Evolutionary conservation across 345 rosid genomes (phyloP), one percentile per base, ranked within the genome.

Genomic region (Melastoma malabathricum): DNA sequence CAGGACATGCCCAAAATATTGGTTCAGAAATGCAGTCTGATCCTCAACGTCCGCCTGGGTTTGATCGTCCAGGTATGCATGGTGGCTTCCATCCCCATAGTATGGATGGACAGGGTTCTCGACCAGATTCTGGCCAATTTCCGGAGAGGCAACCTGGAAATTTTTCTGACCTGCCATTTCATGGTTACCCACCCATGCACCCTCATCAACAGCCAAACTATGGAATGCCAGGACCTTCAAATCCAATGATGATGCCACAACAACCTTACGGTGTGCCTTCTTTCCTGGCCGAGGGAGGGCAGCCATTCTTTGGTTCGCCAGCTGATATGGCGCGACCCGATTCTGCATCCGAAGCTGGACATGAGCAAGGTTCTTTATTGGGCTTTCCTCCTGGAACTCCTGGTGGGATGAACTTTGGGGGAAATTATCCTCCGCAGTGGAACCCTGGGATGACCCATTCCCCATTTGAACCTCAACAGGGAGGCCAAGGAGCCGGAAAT

Each of bases 371-470:
- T 12, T 82, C 95, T 13, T 59, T 82, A 57, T 57, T 78, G 56
- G 89, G 94, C 52, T 84, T 75, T 62, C 87, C 79, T 43, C 78
- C 86, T 51, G 63, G 81, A 19, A 76, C 83, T 46, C 48, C 72
- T 29, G 73, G 70, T 56, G 72, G 72, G 46, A 27, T 64, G 49
- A 84, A 77, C 56, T 82, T 72, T 62, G 66, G 71, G 38, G 63
- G 68, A 34, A 56, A 67, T 45, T 87, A 72, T 74, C 78, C 89
- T 60, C 85, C 68, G 57, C 68, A 82, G 4, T 87, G 98, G 95
- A 87, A 74, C 52, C 43, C 65, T 0, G 86, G 79, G 50, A 71
- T 78, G 49, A 50, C 67, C 18, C 65, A 66, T 44, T 51, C 58
- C 23, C 64, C 62, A 18, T 68, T 55, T 43, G 77, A 68, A 54